A percentile compares a stretch with the other conserved stretches of the same genome.
These are phyloP conservation scores for Aspergillus leporis DNA, from an alignment of 495 filamentous ascomycete genomes.

Conservation along the genomic window DNA sequence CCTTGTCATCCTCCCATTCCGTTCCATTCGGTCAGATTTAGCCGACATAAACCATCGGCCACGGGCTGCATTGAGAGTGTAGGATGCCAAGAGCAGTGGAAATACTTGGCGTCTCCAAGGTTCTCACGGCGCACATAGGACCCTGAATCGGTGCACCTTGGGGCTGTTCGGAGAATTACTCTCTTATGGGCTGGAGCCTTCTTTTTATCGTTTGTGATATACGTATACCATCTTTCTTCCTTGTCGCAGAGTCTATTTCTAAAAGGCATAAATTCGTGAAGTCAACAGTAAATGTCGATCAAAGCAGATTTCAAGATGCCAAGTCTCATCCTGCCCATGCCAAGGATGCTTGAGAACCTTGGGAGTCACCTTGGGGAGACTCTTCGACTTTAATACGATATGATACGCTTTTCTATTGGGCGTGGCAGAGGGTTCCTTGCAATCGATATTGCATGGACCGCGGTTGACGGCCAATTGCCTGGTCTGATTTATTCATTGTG, in stretches of 20 bases:
- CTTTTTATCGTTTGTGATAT: too few species aligned
- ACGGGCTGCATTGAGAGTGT: not conserved
- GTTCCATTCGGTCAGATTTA: not conserved
- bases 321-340: slow-evolving; percentile 5
- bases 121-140: slow-evolving; percentile 11
- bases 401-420: not conserved
- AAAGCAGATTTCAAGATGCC: not conserved
- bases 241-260: not conserved
- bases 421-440: not conserved
- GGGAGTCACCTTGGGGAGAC: not conserved
- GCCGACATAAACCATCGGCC: not conserved
- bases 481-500: not conserved
- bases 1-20: not conserved
- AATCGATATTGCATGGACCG: not conserved
- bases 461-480: not conserved
- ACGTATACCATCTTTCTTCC: too few species aligned
- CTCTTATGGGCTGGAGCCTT: too few species aligned
- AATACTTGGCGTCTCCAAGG: slow-evolving; percentile 26
- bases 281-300: not conserved
- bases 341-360: slow-evolving; percentile 18
- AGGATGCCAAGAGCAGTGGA: slow-evolving; percentile 17
- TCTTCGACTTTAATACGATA: not conserved
- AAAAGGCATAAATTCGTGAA: not conserved
- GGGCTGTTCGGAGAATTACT: not conserved
- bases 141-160: not conserved